Evolutionary conservation across 2,329 filamentous ascomycete species (phyloP).

Genomic region (Ascomycota sp.): DNA sequence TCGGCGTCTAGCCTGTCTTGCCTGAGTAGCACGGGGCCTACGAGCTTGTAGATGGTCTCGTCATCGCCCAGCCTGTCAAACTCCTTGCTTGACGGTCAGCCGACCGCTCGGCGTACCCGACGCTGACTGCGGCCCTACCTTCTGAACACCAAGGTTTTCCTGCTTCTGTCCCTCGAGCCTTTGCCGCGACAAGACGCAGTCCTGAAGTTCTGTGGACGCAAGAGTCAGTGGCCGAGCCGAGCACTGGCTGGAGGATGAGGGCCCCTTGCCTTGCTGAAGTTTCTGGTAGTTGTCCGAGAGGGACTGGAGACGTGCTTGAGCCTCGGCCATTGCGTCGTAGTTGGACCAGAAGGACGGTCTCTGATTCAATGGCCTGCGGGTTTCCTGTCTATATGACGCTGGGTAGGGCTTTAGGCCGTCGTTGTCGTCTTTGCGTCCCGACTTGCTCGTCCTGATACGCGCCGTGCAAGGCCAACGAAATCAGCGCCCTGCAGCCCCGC

Average conservation of each 20-base stretch:
- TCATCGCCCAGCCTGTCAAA: constrained; percentile 58
- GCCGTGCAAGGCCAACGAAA: neutral
- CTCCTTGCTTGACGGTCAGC: constrained; percentile 31
- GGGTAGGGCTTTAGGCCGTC: no score
- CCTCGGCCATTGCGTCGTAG: constrained; percentile 34
- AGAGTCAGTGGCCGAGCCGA: neutral
- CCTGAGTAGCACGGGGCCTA: constrained; percentile 80
- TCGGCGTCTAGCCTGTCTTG: constrained; percentile 82
- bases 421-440: no score
- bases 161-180: constrained; percentile 85
- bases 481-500: neutral
- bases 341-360: no score
- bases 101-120: neutral
- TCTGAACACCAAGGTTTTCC: constrained; percentile 74
- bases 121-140: constrained; percentile 22
- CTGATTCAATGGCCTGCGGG: no score
- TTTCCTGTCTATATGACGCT: neutral
- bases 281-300: constrained; percentile 75
- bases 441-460: neutral
- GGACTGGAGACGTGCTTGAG: constrained; percentile 55
- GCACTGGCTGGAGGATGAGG: neutral
- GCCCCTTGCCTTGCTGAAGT: constrained; percentile 48
- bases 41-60: constrained; percentile 85
- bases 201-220: constrained; percentile 45
- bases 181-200: constrained; percentile 55